Percentiles rank a stretch among this genome's conserved stretches.
phyloP scores from a whole-genome alignment of 345 rosid genomes.

The Rhodamnia argentea region DNA sequence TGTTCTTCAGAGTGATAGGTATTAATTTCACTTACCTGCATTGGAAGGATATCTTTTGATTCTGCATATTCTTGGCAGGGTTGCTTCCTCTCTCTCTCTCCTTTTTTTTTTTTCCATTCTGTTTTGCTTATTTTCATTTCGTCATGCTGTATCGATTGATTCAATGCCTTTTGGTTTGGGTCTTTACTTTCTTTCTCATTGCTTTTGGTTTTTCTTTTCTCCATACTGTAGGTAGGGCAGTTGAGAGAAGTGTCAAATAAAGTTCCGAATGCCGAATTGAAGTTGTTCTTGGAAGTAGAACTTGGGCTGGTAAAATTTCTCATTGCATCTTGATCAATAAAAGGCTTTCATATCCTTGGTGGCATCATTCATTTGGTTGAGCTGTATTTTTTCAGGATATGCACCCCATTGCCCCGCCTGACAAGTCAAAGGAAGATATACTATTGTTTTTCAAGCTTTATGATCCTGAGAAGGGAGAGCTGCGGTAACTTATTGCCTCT shows the following conservation, averaged over 20 bases:
- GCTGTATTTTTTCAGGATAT: constrained; percentile 29
- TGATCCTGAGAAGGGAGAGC: constrained; percentile 55
- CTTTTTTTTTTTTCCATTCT: neutral
- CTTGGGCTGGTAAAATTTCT: constrained; percentile 39
- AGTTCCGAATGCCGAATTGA: constrained; percentile 49
- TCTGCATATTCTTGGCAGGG: neutral
- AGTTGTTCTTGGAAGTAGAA: constrained; percentile 67
- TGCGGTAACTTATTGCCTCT: constrained; percentile 24
- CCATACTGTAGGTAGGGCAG: constrained; percentile 45
- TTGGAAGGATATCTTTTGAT: neutral
- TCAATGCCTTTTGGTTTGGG: neutral
- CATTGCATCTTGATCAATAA: neutral
- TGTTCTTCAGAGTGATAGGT: neutral
- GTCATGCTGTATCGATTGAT: neutral
- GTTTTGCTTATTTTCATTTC: neutral
- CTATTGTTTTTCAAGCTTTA: constrained; percentile 65
- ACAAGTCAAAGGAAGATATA: constrained; percentile 56
- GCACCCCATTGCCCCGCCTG: constrained; percentile 42
- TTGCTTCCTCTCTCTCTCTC: neutral
- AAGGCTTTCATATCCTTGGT: neutral
- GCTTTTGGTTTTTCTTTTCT: neutral
- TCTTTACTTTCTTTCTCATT: neutral
- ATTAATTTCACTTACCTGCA: neutral
- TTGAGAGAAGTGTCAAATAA: constrained; percentile 56
- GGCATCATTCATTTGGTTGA: neutral